Evolutionary conservation across 176 grass and related monocot genomes (phyloP), one percentile per base, ranked within the genome.

Genomic region (Phyllostachys edulis): DNA sequence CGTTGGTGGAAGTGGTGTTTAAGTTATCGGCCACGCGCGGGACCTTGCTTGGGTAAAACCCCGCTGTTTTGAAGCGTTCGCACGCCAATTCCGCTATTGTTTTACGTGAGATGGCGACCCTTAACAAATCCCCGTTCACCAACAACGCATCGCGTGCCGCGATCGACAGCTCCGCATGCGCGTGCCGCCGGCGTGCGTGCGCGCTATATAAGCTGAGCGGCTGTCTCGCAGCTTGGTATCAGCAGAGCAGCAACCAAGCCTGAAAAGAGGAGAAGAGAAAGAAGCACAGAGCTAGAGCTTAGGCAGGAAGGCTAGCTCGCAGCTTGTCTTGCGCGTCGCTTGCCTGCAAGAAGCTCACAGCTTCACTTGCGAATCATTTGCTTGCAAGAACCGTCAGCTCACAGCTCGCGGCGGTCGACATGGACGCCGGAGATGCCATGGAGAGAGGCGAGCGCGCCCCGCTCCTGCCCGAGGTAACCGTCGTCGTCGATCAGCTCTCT

Each of bases 341-440:
- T 78, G 60, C 57, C 17, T 29, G 29, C 29, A 29, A 29, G 29
- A 29, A 29, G 29, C 29, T 29, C 29, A 29, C 29, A 29, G 29
- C 29, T 29, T 29, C 29, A 29, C 29, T 29, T 29, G 29, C 29
- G 29, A 29, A 29, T 29, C 29, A 29, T 29, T 29, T 29, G 29
- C 29, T 29, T 46, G 1, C 9, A 72, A 52, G 42, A 29, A 17
- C 14, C 23, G 20, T 26, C 18, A 60, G 47, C 18, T 51, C 67
- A 23, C 21, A 26, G 66, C 44, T 20, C 45, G 17, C 63, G 18
- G 5, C 42, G 15, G 3, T 62, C 68, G 64, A 14, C 56, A 89
- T 84, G 86, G 86, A 83, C 21, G 71, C 61, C 14, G 75, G 67
- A 17, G 84, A 86, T n/a, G 82, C 77, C 87, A 89, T 89, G 82